Evolutionary conservation across 1,284 basidiomycete species (phyloP).

Genomic region (Baeospora myosura): DNA sequence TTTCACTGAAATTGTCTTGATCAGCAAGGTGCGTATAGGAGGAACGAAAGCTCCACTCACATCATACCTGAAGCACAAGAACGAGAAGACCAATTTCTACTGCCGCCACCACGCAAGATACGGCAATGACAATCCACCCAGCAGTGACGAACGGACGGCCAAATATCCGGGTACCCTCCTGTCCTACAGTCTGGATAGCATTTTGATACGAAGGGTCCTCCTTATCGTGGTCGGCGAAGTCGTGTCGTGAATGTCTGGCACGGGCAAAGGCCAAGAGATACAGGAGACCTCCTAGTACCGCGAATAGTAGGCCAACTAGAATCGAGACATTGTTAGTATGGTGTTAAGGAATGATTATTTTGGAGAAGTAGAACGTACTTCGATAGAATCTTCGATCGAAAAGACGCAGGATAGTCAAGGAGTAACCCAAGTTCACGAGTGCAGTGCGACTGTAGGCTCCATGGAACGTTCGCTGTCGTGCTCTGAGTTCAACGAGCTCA

Average conservation of each 20-base stretch:
- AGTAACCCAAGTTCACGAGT: constrained; percentile 66
- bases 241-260: constrained; percentile 57
- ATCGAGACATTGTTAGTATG: neutral
- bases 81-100: constrained; percentile 62
- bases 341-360: constrained; percentile 1
- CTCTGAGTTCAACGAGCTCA: constrained; percentile 70
- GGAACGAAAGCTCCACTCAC: neutral
- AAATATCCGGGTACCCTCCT: constrained; percentile 52
- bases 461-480: constrained; percentile 73
- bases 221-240: constrained; percentile 59
- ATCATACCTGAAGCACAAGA: constrained; percentile 39
- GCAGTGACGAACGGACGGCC: constrained; percentile 77
- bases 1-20: too few species aligned
- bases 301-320: constrained; percentile 71
- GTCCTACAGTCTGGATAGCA: constrained; percentile 41
- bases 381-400: constrained; percentile 66
- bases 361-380: constrained; percentile 40
- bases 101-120: constrained; percentile 53
- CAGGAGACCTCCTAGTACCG: constrained; percentile 55
- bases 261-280: constrained; percentile 56
- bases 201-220: constrained; percentile 17
- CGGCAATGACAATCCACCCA: constrained; percentile 61
- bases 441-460: constrained; percentile 77
- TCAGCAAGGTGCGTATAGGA: too few species aligned
- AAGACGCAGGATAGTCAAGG: constrained; percentile 67